Evolutionary conservation across 257 asterid genomes (phyloP).

Genomic region (Linaria vulgaris): DNA sequence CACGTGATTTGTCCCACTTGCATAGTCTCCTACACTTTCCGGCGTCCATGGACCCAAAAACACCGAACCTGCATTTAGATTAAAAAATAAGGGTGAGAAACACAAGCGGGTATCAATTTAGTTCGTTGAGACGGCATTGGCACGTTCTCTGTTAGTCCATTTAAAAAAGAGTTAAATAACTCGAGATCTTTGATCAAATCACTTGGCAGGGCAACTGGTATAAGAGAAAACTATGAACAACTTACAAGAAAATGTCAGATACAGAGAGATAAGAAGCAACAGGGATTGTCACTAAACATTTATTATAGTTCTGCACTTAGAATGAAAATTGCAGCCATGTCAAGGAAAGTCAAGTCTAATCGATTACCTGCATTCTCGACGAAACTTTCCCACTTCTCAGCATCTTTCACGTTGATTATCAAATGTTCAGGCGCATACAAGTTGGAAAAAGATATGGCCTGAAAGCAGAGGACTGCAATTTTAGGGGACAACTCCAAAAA

Average conservation of each 20-base stretch:
- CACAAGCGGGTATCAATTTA: neutral
- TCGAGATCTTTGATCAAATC: neutral
- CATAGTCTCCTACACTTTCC: conserved; percentile 92
- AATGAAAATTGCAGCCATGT: conserved; percentile 8
- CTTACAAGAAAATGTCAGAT: too few relatives aligned
- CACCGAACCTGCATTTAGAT: conserved; percentile 63
- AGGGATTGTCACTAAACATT: too few relatives aligned
- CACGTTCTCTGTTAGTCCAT: neutral
- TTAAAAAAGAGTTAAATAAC: neutral
- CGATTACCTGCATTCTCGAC: conserved; percentile 87
- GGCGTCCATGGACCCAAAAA: conserved; percentile 92
- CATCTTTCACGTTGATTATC: conserved; percentile 86
- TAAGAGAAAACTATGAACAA: neutral
- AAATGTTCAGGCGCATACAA: conserved; percentile 95
- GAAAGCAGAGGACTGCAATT: conserved; percentile 25
- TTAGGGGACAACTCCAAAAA: conserved; percentile 17
- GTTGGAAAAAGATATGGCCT: conserved; percentile 92
- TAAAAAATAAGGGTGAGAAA: neutral
- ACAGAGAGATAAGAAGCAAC: too few relatives aligned
- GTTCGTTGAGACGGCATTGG: neutral
- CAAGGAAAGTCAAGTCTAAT: conserved; percentile 1
- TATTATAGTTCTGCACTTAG: too few relatives aligned
- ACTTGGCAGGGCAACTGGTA: neutral
- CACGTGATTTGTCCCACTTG: conserved; percentile 95
- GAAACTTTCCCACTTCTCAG: conserved; percentile 89